Evolutionary conservation across 2,329 filamentous ascomycete species (phyloP), one percentile per base, ranked within the genome.

Genomic region (Colletotrichum siamense): DNA sequence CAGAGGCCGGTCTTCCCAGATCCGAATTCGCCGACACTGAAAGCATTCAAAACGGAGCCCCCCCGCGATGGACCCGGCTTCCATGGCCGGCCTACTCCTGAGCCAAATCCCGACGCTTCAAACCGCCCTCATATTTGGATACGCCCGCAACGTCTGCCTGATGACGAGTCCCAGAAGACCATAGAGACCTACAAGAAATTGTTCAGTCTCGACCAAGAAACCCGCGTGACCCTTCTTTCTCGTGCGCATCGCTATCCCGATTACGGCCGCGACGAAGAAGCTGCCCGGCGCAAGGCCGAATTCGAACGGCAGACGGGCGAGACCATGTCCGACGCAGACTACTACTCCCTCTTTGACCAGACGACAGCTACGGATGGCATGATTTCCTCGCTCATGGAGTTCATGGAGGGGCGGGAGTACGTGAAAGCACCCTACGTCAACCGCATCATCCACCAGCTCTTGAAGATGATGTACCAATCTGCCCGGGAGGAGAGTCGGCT

Each of bases 311-410:
- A 18, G 34, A 75, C 75, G 26, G 77, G 77, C 62, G 71, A 78
- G 49, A 65, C 30, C 57, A 68, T 78, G 39, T 69, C 67, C 6
- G 67, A 74, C 44, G 63, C 65, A 7, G 71, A 68, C 34, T 77
- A 64, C 44, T 75, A 73, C 63, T 49, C 66, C 67, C 63, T 78
- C 57, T 76, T 70, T 49, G 69, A 77, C 39, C 76, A 73, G 24
- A 66, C 72, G 66, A 72, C 28, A 8, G 24, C 69, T n/a, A 78
- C 77, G 24, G 77, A 78, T n/a, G 77, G 77, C 10, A 69, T 77
- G 65, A 22, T 76, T 26, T 77, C 73, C 18, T 65, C 39, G 22
- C 67, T 76, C 8, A 67, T 70, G 8, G 73, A 76, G 67, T 78
- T 69, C 65, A 75, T 72, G 52, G 64, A 70, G 49, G 77, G 77